phyloP scores from a whole-genome alignment of 768 basidiomycete genomes.

The Fibroporia radiculosa region DNA sequence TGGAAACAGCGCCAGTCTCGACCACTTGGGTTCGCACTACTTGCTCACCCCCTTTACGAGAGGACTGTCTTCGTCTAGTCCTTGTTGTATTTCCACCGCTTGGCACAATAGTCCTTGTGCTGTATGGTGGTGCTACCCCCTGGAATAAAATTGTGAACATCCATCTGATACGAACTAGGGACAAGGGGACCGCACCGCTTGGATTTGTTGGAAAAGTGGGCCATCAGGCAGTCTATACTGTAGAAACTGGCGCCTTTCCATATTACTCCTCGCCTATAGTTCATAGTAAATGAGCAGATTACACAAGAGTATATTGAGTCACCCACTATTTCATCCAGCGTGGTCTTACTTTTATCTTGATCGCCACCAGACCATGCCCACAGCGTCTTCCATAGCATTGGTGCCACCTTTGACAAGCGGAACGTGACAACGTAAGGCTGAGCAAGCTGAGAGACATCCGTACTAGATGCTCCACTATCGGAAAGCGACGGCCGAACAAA shows the following conservation, averaged over 20 bases:
- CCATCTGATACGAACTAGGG: neutral
- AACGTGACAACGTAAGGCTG: slow-evolving; percentile 37
- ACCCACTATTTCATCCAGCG: slow-evolving; percentile 41
- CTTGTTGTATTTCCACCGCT: slow-evolving; percentile 28
- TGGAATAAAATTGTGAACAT: slow-evolving; percentile 7
- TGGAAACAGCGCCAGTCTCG: too few relatives aligned
- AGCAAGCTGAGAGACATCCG: neutral
- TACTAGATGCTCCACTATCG: slow-evolving; percentile 7
- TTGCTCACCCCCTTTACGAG: slow-evolving; percentile 27
- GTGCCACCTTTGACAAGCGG: slow-evolving; percentile 39
- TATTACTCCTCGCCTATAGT: slow-evolving; percentile 1
- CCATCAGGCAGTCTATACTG: slow-evolving; percentile 52
- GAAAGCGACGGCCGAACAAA: slow-evolving; percentile 24
- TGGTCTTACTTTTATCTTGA: slow-evolving; percentile 39
- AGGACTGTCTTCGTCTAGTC: slow-evolving; percentile 27
- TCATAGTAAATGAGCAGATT: neutral
- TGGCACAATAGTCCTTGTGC: slow-evolving; percentile 54
- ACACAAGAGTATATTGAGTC: neutral
- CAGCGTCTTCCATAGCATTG: slow-evolving; percentile 50
- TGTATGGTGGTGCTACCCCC: slow-evolving; percentile 41
- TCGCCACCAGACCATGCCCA: slow-evolving; percentile 54
- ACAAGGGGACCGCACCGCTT: slow-evolving; percentile 34
- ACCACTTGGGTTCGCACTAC: too few relatives aligned
- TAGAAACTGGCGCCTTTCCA: slow-evolving; percentile 44
- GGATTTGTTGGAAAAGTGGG: slow-evolving; percentile 49